Evolutionary conservation across 441 rosid species (phyloP), one percentile per base, ranked within the genome.

Genomic region (Mallotus japonicus): DNA sequence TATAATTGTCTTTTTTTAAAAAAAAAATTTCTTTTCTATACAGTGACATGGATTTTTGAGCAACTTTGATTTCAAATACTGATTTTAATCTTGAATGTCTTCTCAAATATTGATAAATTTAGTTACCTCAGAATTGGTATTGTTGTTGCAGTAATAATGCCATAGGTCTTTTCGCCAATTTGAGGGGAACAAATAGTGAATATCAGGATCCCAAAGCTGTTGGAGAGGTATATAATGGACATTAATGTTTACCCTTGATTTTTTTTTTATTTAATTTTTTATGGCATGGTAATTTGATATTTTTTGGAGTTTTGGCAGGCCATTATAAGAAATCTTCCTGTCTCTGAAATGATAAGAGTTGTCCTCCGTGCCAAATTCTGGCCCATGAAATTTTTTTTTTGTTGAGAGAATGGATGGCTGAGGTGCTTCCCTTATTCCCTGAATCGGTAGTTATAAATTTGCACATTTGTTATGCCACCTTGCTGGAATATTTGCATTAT

Each of bases 311-410:
- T 72, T 69, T 68, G 55, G 68, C 81, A 93, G 98, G 92, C 90
- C 42, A 84, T 90, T 60, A 79, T 75, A 80, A 80, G 69, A 42
- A 93, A 85, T 72, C 89, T 91, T 62, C 96, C 95, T 51, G 70
- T 67, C 20, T 86, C 93, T 58, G 90, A 89, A 79, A 86, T 93
- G 87, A 80, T 93, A 82, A 24, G 91, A 90, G 61, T 85, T 88
- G 1, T 86, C 87, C 82, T 84, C 90, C 3, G 94, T 93, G 13
- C 91, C 94, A 8, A 96, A 95, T 46, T 91, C 91, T 73, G 96
- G 56, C 90, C 87, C 81, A 85, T 93, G 51, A 91, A 93, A 24
- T 24, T 69, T 84, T 91, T 70, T 81, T 80, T 8, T 73, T 93
- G 42, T 90, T 96, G 0, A 79, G 79, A 73, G 81, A 74, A 6